Base-by-base conservation (phyloP, 1,284 basidiomycete genomes). In the Puccinia sorghi region DNA sequence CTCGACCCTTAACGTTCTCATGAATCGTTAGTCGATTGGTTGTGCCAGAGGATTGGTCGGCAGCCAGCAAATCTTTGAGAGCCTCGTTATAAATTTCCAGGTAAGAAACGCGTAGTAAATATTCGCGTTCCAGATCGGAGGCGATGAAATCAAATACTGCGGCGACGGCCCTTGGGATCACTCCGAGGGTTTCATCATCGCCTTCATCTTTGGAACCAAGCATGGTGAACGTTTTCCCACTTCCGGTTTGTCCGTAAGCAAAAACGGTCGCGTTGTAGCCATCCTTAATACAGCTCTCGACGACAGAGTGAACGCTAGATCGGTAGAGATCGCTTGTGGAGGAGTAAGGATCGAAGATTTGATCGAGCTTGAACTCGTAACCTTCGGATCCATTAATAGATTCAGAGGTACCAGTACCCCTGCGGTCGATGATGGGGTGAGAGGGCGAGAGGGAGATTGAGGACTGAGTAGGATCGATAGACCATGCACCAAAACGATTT, bases 251-350 rank as follows among this genome's bases (percentile, higher is more conserved):
- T 48, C 93, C 94, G 84, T 99, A 99, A 2, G 94, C 94, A 83
- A 97, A 97, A 70, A 96, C 90, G 81, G 97, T 93, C 13, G 93
- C 90, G 84, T 99, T 98, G 87, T 90, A 98, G 12, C 95, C 96
- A 72, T 97, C 93, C 93, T 97, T 97, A 27, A 77, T 67, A 13
- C 94, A 92, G 22, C 93, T 92, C 80, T 85, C 82, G 0, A 89
- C 86, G 12, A 88, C 82, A 0, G 86, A 86, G 0, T 85, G 83
- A 57, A 89, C 59, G 48, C 37, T 79, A 52, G 50, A 52, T 22
- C 50, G 25, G 25, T 79, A 79, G 20, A 79, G 50, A 56, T 79
- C 56, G 57, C 50, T 17, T 27, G 76, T 79, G 41, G 56, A 25
- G 1, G 54, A 54, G 50, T 72, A 63, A 57, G 76, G 76, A 54